Evolutionary conservation across 495 filamentous ascomycete species (phyloP).

Genomic region (Cercophora samala): DNA sequence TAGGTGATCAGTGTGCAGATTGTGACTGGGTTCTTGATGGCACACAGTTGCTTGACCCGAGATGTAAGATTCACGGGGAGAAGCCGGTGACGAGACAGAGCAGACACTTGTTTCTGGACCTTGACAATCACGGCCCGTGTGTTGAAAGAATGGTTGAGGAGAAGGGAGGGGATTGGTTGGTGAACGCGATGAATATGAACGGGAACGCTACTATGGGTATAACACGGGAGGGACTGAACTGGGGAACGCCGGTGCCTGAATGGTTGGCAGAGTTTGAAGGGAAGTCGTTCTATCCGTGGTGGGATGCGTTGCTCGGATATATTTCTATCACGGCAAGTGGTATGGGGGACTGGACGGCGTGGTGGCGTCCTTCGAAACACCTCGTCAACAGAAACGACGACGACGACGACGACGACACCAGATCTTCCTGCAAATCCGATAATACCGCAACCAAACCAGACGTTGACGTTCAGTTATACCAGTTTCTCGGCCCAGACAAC

Average conservation of each 20-base stretch:
- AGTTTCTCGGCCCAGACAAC: neutral
- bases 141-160: slow-evolving; percentile 66
- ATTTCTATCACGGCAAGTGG: neutral
- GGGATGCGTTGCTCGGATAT: neutral
- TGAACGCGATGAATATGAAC: slow-evolving; percentile 55
- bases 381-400: too few relatives aligned
- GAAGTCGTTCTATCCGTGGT: neutral
- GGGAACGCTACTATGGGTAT: neutral
- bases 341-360: neutral
- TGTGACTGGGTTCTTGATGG: slow-evolving; percentile 76
- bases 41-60: slow-evolving; percentile 54
- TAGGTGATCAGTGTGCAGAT: slow-evolving; percentile 66
- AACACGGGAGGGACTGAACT: neutral
- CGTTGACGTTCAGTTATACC: neutral
- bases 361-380: neutral
- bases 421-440: too few relatives aligned
- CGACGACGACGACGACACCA: too few relatives aligned
- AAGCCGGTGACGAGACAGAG: slow-evolving; percentile 65
- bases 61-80: slow-evolving; percentile 78
- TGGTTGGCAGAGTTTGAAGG: too few relatives aligned
- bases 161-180: slow-evolving; percentile 58
- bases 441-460: neutral
- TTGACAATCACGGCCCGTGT: slow-evolving; percentile 73
- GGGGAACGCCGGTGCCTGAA: too few relatives aligned
- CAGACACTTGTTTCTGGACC: slow-evolving; percentile 63